These are phyloP conservation scores for Stagonosporopsis rhizophila DNA, from an alignment of 2,329 filamentous ascomycete species.

Conservation along the genomic window DNA sequence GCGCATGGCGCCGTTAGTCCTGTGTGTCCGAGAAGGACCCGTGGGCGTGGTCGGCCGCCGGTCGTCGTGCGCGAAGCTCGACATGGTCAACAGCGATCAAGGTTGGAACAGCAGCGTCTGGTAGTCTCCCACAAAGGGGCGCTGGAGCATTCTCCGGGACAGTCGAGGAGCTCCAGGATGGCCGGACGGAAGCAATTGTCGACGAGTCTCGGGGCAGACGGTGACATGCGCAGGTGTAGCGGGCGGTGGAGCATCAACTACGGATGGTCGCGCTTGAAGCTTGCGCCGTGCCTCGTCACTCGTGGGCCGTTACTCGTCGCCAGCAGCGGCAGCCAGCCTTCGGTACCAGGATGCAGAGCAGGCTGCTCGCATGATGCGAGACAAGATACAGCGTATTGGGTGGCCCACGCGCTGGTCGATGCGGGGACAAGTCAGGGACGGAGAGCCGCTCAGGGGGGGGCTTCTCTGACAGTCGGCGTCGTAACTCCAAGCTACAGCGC, in stretches of 20 bases:
- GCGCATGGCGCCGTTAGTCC: constrained; percentile 33
- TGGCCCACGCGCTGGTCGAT: constrained; percentile 22
- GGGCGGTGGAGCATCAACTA: constrained; percentile 5
- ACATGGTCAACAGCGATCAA: constrained; percentile 29
- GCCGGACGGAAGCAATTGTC: constrained; percentile 20
- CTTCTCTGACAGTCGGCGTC: constrained; percentile 29
- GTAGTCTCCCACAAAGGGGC: constrained; percentile 24
- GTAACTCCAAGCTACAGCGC: constrained; percentile 22
- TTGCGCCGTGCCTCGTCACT: constrained; percentile 14
- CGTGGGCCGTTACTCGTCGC: constrained; percentile 12
- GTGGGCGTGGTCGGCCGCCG: constrained; percentile 43
- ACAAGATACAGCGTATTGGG: constrained; percentile 27
- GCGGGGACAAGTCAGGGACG: constrained; percentile 21
- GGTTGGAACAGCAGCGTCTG: constrained; percentile 28
- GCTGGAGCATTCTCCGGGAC: constrained; percentile 41
- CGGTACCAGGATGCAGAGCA: constrained; percentile 18
- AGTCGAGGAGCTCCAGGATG: constrained; percentile 18
- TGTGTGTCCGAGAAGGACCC: constrained; percentile 32
- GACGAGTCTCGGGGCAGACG: constrained; percentile 18
- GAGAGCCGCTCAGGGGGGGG: constrained; percentile 14
- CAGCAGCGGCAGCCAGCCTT: constrained; percentile 13
- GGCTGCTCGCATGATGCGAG: constrained; percentile 29
- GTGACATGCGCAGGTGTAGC: constrained; percentile 16
- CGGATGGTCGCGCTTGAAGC: constrained; percentile 3
- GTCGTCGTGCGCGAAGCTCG: constrained; percentile 30